Conservation (phyloP, 1,284 basidiomycete species). For the Heterobasidion irregulare region DNA sequence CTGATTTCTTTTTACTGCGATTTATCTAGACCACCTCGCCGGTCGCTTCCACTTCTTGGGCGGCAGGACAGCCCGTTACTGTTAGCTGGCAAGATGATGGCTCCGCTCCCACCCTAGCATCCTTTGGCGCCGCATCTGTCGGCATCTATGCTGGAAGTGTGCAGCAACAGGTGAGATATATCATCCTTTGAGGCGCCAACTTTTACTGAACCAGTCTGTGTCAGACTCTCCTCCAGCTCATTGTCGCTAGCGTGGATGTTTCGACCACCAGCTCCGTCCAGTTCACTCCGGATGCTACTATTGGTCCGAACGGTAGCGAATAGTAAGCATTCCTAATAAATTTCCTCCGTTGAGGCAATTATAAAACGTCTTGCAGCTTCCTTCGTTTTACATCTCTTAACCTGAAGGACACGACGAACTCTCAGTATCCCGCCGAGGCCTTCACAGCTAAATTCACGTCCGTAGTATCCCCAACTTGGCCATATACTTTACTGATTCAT, state of each 20-base stretch:
- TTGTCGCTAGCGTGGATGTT: slow-evolving; percentile 55
- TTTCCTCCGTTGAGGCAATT: background rate
- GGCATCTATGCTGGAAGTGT: slow-evolving; percentile 65
- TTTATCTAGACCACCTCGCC: slow-evolving; percentile 50
- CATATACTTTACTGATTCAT: background rate
- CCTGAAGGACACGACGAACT: slow-evolving; percentile 39
- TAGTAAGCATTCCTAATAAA: slow-evolving; percentile 41
- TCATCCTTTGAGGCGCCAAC: background rate
- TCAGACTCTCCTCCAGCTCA: slow-evolving; percentile 59
- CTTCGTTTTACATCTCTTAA: slow-evolving; percentile 59
- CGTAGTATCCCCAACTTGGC: slow-evolving; percentile 15
- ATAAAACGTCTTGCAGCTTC: slow-evolving; percentile 37
- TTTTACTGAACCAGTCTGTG: background rate
- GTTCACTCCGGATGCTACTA: slow-evolving; percentile 52
- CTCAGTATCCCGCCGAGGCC: slow-evolving; percentile 53
- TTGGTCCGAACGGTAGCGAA: slow-evolving; percentile 50
- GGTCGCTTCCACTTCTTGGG: slow-evolving; percentile 38
- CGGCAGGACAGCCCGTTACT: slow-evolving; percentile 50
- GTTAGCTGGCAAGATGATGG: slow-evolving; percentile 69
- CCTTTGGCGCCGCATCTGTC: slow-evolving; percentile 54
- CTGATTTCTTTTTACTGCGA: too few relatives aligned
- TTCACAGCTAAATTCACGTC: slow-evolving; percentile 80
- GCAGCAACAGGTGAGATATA: slow-evolving; percentile 44
- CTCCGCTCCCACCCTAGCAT: slow-evolving; percentile 38
- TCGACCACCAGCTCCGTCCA: slow-evolving; percentile 37